Conservation (phyloP, 495 filamentous ascomycete species). For the Penicillium samsonianum region DNA sequence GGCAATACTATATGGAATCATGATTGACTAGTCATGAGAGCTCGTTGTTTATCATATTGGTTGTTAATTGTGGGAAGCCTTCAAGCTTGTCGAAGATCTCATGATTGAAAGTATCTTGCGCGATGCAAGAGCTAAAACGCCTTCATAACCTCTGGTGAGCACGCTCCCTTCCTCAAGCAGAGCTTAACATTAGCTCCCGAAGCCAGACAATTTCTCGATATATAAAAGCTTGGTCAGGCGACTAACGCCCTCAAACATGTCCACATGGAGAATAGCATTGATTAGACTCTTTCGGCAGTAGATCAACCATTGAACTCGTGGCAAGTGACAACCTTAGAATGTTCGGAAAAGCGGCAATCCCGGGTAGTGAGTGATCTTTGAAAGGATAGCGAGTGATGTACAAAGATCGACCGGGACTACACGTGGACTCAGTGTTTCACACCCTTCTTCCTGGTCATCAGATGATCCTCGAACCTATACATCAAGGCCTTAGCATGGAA, state of each 20-base stretch:
- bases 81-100: not conserved
- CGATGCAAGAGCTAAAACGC: not conserved
- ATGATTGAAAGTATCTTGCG: not conserved
- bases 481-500: not conserved
- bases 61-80: too few species aligned
- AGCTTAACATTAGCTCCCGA: not conserved
- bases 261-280: not conserved
- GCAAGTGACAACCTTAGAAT: not conserved
- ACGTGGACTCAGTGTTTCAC: not conserved
- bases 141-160: too few species aligned
- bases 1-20: not conserved
- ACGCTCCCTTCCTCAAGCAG: not conserved
- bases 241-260: not conserved
- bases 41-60: not conserved
- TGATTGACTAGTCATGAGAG: conserved; percentile 2
- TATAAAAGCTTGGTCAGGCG: not conserved
- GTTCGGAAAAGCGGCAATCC: not conserved
- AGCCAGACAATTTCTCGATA: not conserved
- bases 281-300: not conserved
- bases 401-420: not conserved
- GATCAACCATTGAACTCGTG: not conserved
- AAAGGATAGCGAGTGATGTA: not conserved
- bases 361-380: not conserved
- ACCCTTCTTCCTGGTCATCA: not conserved
- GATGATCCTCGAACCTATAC: not conserved